Evolutionary conservation across 1,284 basidiomycete species (phyloP), one percentile per base, ranked within the genome.

Genomic region (Quambalaria eucalypti): DNA sequence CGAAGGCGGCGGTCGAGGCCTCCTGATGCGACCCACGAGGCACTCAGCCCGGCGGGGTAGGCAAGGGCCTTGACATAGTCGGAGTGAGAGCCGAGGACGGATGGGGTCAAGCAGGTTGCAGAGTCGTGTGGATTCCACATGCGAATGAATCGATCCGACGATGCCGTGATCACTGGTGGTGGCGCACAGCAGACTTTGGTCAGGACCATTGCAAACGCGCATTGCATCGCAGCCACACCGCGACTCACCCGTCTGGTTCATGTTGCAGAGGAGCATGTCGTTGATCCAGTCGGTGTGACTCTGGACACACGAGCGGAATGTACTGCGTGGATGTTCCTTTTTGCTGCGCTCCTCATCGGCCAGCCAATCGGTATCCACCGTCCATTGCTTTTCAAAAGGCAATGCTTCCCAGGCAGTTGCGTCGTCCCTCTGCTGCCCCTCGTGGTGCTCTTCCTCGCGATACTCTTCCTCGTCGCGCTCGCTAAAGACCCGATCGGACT

Each of bases 1-100:
- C 90, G 91, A 76, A 98, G 86, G 1, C 86, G 87, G 16, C 88
- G 82, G 78, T 98, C 95, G 59, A 98, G 90, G 0, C 91, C 93
- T 1, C 90, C 95, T 0, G 90, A 95, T 19, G 90, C 91, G n/a
- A 74, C 57, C 51, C 65, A 71, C 30, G 55, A 60, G 2, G 70
- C 51, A 3, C 62, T 61, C 19, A 56, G 50, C 0, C 71, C 69
- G 21, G 42, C 19, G 42, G 42, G 42, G n/a, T 61, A 62, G 2
- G 71, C 62, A 2, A 74, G 81, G 68, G 87, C 90, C 50, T 89
- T 86, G 7, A 91, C 91, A 72, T 95, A 98, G 79, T 99, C 93
- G 9, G 79, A 78, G 71, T 98, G 95, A 1, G 83, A 82, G n/a
- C 93, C 93, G 40, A 98, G 80, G 2, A 84, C 81, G 0, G 81